Conservation (phyloP, 345 rosid species). For the Isatis tinctoria region DNA sequence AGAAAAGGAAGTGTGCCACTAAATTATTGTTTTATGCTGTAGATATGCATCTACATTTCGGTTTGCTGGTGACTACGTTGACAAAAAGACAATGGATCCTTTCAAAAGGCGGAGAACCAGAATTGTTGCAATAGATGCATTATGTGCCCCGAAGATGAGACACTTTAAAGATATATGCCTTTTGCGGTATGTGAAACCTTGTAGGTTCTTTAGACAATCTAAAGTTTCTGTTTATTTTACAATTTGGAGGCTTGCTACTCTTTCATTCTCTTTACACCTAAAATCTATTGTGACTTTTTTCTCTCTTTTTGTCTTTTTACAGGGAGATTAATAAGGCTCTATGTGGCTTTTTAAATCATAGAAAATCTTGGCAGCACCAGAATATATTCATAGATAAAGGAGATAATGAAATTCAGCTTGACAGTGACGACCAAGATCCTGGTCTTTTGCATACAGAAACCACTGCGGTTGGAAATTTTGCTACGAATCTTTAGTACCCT, state of each 20-base stretch:
- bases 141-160: conserved; percentile 53
- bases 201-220: conserved; percentile 14
- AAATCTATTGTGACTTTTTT: neutral
- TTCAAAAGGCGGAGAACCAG: conserved; percentile 61
- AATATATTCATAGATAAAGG: conserved; percentile 31
- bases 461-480: conserved; percentile 14
- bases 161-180: conserved; percentile 51
- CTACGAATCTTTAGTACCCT: neutral
- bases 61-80: conserved; percentile 72
- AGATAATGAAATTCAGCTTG: conserved; percentile 26
- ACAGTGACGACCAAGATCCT: conserved; percentile 22
- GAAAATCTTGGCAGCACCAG: conserved; percentile 38
- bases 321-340: conserved; percentile 92
- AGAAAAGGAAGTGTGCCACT: neutral
- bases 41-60: conserved; percentile 64
- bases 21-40: neutral
- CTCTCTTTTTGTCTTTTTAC: conserved; percentile 32
- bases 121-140: conserved; percentile 84
- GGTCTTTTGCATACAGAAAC: conserved; percentile 11
- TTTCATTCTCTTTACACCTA: neutral
- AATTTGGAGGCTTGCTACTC: neutral
- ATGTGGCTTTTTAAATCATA: conserved; percentile 71
- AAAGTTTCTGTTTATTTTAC: neutral
- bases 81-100: conserved; percentile 51
- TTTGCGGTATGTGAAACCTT: conserved; percentile 53